Evolutionary conservation across 306 rosid genomes (phyloP).

Genomic region (Neltuma alba): DNA sequence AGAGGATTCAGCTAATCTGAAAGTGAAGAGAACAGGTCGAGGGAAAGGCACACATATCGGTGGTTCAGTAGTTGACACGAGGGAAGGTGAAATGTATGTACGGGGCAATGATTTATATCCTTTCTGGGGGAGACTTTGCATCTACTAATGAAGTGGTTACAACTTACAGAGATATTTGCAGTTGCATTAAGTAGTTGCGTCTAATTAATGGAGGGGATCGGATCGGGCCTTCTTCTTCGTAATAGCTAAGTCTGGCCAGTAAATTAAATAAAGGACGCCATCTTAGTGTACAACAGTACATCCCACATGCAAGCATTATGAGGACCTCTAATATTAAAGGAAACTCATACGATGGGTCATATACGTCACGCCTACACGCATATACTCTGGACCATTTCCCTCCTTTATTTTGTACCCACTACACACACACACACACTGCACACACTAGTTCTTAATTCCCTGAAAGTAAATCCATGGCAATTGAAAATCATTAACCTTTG

Average conservation of each 20-base stretch:
- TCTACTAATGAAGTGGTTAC: constrained; percentile 1
- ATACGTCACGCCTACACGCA: neutral
- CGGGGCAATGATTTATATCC: neutral
- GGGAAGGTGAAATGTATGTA: constrained; percentile 19
- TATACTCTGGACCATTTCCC: constrained; percentile 1
- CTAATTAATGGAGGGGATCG: constrained; percentile 10
- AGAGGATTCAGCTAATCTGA: neutral
- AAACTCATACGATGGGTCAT: constrained; percentile 13
- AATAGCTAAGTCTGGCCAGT: constrained; percentile 1
- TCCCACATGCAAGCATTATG: constrained; percentile 4
- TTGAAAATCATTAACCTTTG: neutral
- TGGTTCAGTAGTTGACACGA: neutral
- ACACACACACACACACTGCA: no score
- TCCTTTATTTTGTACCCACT: neutral
- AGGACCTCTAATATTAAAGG: constrained; percentile 5
- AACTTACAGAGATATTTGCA: constrained; percentile 13
- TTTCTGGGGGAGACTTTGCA: neutral
- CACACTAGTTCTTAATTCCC: neutral
- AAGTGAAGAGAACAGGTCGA: neutral
- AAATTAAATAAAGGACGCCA: constrained; percentile 15
- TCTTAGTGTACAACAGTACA: constrained; percentile 22
- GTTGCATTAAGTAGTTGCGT: constrained; percentile 3
- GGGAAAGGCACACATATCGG: constrained; percentile 2
- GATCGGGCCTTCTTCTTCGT: neutral
- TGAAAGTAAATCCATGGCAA: neutral